phyloP scores from a whole-genome alignment of 2,329 filamentous ascomycete genomes.

The Graphium sp. region DNA sequence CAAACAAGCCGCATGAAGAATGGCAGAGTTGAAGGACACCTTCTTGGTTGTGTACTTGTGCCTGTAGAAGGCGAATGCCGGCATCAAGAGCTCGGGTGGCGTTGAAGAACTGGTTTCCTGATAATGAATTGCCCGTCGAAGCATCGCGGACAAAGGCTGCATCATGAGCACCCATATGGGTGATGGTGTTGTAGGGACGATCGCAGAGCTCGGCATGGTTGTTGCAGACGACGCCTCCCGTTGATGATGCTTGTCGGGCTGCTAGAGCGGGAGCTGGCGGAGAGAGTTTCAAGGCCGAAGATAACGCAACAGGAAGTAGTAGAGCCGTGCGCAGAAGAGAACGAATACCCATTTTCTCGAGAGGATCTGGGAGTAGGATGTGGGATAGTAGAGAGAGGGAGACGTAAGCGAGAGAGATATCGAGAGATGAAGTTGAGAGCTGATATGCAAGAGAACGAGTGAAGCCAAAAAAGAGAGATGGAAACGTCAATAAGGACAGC shows the following conservation, averaged over 20 bases:
- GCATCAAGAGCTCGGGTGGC: slow-evolving; percentile 53
- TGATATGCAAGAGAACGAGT: too few species aligned
- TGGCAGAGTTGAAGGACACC: slow-evolving; percentile 53
- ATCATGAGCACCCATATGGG: slow-evolving; percentile 63
- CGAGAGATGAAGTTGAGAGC: too few species aligned
- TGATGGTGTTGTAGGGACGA: slow-evolving; percentile 57
- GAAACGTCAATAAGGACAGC: too few species aligned
- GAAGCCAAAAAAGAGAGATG: too few species aligned
- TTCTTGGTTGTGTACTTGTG: slow-evolving; percentile 49
- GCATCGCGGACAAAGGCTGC: slow-evolving; percentile 53
- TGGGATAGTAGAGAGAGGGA: too few species aligned
- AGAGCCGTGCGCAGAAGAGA: too few species aligned
- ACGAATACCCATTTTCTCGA: too few species aligned
- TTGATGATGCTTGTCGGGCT: slow-evolving; percentile 7
- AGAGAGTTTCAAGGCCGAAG: too few species aligned
- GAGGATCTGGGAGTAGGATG: too few species aligned
- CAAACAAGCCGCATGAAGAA: slow-evolving; percentile 46
- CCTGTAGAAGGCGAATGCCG: slow-evolving; percentile 54
- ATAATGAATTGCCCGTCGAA: slow-evolving; percentile 40
- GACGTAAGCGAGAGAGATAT: too few species aligned
- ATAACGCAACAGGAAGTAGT: too few species aligned
- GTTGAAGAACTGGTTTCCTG: slow-evolving; percentile 61
- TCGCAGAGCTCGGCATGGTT: slow-evolving; percentile 62
- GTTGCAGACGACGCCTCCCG: slow-evolving; percentile 43
- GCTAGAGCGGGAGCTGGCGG: slow-evolving; percentile 2